These are phyloP conservation scores for Trichosporon sp. DNA, from an alignment of 1,284 basidiomycete species.

Conservation along the genomic window DNA sequence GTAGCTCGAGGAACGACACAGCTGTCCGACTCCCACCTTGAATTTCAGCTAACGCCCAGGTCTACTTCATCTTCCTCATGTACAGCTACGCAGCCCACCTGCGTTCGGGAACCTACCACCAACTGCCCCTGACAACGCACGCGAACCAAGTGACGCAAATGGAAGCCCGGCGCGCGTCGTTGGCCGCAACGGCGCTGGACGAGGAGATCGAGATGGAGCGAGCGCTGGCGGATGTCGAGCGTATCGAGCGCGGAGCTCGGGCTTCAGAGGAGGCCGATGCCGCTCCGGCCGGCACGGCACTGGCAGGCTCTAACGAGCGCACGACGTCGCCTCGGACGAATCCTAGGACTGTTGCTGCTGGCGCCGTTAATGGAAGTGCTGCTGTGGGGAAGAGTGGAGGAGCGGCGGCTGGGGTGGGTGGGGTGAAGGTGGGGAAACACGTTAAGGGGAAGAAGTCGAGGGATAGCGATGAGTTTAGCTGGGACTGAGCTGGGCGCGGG, in stretches of 20 bases:
- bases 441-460: background rate
- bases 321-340: too few species aligned
- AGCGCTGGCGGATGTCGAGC: background rate
- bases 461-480: conserved; percentile 1
- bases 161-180: background rate
- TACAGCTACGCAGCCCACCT: conserved; percentile 95
- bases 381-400: too few species aligned
- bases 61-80: conserved; percentile 84
- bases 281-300: background rate
- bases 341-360: too few species aligned
- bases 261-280: background rate
- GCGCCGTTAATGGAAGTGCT: too few species aligned
- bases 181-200: background rate
- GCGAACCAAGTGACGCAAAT: conserved; percentile 7
- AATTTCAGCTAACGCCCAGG: conserved; percentile 51
- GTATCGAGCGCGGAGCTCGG: background rate
- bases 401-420: too few species aligned
- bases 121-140: conserved; percentile 58
- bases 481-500: background rate
- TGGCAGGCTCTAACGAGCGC: background rate
- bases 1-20: too few species aligned
- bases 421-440: too few species aligned
- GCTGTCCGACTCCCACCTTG: too few species aligned
- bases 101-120: conserved; percentile 81
- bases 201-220: conserved; percentile 7